Percentiles rank a stretch among this genome's conserved stretches.
Conservation (phyloP, 495 filamentous ascomycete genomes). For the Neurospora discreta region DNA sequence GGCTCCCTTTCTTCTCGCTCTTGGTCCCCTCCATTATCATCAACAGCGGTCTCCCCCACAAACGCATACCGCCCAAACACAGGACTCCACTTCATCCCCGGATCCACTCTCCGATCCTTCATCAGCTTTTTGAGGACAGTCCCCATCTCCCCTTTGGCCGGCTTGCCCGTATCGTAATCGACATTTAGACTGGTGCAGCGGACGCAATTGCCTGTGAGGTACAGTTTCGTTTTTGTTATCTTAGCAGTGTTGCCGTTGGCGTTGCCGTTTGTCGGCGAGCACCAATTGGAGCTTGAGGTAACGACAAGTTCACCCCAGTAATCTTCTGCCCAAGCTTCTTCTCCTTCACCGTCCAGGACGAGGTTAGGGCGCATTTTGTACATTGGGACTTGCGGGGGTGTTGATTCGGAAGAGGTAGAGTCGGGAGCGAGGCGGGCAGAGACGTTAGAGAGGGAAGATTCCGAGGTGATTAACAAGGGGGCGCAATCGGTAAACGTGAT, state of each 20-base stretch:
- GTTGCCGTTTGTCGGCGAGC: too few relatives aligned
- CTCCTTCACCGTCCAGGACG: slow-evolving; percentile 50
- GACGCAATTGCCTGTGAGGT: slow-evolving; percentile 69
- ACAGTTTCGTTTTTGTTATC: slow-evolving; percentile 33
- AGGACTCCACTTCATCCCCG: slow-evolving; percentile 60
- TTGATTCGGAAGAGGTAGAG: slow-evolving; percentile 7
- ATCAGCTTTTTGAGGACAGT: slow-evolving; percentile 64
- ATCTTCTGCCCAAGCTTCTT: slow-evolving; percentile 66
- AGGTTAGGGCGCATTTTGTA: slow-evolving; percentile 83
- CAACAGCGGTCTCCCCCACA: slow-evolving; percentile 23
- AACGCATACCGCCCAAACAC: slow-evolving; percentile 81
- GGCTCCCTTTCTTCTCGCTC: slow-evolving; percentile 33
- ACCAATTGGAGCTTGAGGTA: neutral
- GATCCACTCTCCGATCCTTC: slow-evolving; percentile 68
- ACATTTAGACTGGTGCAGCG: slow-evolving; percentile 73
- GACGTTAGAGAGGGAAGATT: slow-evolving; percentile 57
- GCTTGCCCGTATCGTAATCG: slow-evolving; percentile 64
- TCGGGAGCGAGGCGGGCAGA: slow-evolving; percentile 44
- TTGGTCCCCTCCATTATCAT: slow-evolving; percentile 44
- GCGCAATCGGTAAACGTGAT: slow-evolving; percentile 75
- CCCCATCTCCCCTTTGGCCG: slow-evolving; percentile 51
- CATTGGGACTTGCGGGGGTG: slow-evolving; percentile 17
- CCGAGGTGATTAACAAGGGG: slow-evolving; percentile 61
- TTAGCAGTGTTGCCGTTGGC: neutral
- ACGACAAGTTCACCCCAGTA: slow-evolving; percentile 64